Evolutionary conservation across 441 rosid species (phyloP), one percentile per base, ranked within the genome.

Genomic region (Aquilaria agallochum): DNA sequence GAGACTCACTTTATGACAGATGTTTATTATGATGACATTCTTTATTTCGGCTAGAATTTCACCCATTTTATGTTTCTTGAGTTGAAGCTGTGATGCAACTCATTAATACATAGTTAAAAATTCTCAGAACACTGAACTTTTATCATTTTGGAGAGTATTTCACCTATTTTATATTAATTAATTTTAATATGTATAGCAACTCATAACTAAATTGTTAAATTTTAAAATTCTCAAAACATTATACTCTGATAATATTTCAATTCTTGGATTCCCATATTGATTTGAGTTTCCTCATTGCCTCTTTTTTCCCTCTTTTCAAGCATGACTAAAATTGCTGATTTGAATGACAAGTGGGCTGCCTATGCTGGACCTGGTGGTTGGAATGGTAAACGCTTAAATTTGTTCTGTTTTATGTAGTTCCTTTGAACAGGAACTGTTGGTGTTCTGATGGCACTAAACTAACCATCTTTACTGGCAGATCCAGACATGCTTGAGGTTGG

Each of bases 401-500:
- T 58, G 10, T 31, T 30, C n/a, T 4, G 14, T 30, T n/a, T 12
- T 55, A 47, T 48, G 30, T 55, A 48, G 10, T 32, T 33, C 20
- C 4, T 5, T 9, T 8, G 49, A n/a, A 42, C 44, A 15, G 31
- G 60, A 57, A 27, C 10, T 54, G 30, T 5, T 63, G 51, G 44
- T 10, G 14, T 55, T n/a, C 42, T 32, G 11, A 13, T 3, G 2
- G n/a, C 36, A 8, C 27, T 50, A 3, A n/a, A 56, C 47, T 50
- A 11, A 36, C 57, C n/a, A 14, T 58, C 61, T 66, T 27, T 63
- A 53, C 68, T 61, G n/a, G 48, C 74, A 95, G 99, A 92, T 81
- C 99, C 99, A 20, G 99, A 95, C 78, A 95, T 95, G 99, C 67
- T 92, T 72, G 99, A 95, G 80, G 97, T 95, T 67, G 98, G 99